phyloP scores from a whole-genome alignment of 23 red algal species.

The Gracilaria caudata region DNA sequence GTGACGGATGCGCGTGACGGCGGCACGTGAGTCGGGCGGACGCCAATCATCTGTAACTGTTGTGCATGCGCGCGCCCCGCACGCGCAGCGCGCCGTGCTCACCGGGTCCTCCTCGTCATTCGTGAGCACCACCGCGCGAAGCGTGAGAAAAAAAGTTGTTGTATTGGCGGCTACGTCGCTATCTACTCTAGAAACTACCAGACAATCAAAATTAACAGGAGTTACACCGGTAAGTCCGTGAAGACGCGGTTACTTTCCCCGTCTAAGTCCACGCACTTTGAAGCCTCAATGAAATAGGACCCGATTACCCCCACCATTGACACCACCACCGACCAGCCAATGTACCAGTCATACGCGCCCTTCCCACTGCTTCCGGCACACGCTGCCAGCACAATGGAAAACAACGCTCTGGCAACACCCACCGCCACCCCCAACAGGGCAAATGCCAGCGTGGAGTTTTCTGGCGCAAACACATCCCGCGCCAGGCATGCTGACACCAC shows the following conservation, averaged over 20 bases:
- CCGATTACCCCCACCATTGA: slow-evolving; percentile 9
- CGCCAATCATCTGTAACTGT: background rate
- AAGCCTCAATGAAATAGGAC: slow-evolving; percentile 19
- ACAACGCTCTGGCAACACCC: slow-evolving; percentile 38
- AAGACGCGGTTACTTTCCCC: slow-evolving; percentile 6
- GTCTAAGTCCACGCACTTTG: slow-evolving; percentile 14
- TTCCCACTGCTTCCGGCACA: background rate
- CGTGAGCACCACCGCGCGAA: too few relatives aligned
- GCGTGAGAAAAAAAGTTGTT: too few relatives aligned
- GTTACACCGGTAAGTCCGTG: background rate
- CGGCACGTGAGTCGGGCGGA: background rate
- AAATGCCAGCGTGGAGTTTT: slow-evolving; percentile 39
- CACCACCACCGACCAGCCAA: slow-evolving; percentile 22
- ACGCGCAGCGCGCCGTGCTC: slow-evolving; percentile 1
- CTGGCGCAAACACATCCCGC: slow-evolving; percentile 27
- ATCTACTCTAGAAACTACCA: too few relatives aligned
- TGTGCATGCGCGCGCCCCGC: background rate
- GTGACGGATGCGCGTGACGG: background rate
- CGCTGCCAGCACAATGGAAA: slow-evolving; percentile 30
- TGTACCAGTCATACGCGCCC: slow-evolving; percentile 35
- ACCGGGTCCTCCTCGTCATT: background rate
- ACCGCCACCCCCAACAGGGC: slow-evolving; percentile 34
- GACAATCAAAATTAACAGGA: too few relatives aligned
- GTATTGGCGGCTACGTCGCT: too few relatives aligned
- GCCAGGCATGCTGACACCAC: slow-evolving; percentile 47